Conservation (phyloP, 2,329 filamentous ascomycete genomes). For the Trichoderma sp. region DNA sequence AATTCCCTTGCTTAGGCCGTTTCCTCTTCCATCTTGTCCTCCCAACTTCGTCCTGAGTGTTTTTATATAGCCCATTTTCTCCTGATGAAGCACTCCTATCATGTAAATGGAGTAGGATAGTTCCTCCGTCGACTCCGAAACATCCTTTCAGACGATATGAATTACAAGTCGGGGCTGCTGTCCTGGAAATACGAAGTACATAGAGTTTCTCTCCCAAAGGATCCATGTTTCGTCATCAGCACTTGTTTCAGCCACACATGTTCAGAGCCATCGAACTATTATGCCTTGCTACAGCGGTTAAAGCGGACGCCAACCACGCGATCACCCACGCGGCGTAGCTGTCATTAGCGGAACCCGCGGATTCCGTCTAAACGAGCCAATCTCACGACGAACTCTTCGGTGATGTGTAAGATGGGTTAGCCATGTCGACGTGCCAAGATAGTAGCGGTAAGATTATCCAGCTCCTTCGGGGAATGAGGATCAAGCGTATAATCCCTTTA, state of each 20-base stretch:
- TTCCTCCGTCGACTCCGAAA: background rate
- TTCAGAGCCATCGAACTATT: background rate
- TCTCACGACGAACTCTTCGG: background rate
- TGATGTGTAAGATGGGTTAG: background rate
- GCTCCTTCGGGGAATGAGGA: background rate
- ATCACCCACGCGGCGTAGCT: background rate
- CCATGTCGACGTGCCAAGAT: background rate
- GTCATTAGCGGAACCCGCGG: constrained; percentile 1
- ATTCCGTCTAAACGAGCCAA: constrained; percentile 1
- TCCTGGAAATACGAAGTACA: background rate
- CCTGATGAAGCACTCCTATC: background rate
- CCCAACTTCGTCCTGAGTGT: background rate
- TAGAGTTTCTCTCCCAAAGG: background rate
- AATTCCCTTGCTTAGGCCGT: background rate
- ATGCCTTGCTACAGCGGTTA: background rate
- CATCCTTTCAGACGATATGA: background rate
- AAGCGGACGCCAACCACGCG: constrained; percentile 1
- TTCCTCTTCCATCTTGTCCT: background rate
- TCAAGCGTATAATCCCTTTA: background rate
- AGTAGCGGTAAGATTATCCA: background rate
- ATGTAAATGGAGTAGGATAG: background rate
- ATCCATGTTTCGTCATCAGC: constrained; percentile 1
- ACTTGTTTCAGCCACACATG: constrained; percentile 15
- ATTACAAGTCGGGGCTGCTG: background rate
- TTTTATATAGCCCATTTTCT: constrained; percentile 12